These are phyloP conservation scores for Colletotrichum abscissum DNA, from an alignment of 2,329 filamentous ascomycete species.

Conservation along the genomic window DNA sequence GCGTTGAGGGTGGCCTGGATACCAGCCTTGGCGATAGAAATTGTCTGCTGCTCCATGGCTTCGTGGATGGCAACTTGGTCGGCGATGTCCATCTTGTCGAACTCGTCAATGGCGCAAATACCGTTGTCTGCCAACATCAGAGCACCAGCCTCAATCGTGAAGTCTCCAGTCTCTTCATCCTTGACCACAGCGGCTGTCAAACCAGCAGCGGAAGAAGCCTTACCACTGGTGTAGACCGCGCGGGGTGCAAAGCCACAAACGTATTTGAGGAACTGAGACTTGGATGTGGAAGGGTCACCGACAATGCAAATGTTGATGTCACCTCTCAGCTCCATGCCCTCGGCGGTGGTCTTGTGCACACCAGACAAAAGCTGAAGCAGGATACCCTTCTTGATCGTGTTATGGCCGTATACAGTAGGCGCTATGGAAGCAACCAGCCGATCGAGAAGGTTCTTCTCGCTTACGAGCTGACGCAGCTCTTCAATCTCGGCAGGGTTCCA, in stretches of 20 bases:
- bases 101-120: conserved; percentile 98
- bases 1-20: conserved; percentile 98
- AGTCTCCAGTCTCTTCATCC: conserved; percentile 98
- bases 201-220: conserved; percentile 97
- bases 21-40: conserved; percentile 97
- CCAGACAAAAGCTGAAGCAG: conserved; percentile 96
- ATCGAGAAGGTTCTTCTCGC: conserved; percentile 94
- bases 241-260: conserved; percentile 97
- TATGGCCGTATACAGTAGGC: conserved; percentile 96
- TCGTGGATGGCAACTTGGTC: conserved; percentile 99
- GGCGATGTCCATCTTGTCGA: conserved; percentile 98
- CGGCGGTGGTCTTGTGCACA: conserved; percentile 89
- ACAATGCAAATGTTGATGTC: conserved; percentile 99
- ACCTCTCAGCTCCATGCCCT: conserved; percentile 95
- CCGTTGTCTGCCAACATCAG: conserved; percentile 98
- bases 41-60: conserved; percentile 99
- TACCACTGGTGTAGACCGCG: conserved; percentile 96
- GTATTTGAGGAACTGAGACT: conserved; percentile 98
- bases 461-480: conserved; percentile 91
- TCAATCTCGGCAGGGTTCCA: conserved; percentile 90
- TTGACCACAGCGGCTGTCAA: conserved; percentile 97
- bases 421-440: conserved; percentile 93
- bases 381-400: conserved; percentile 96
- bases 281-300: conserved; percentile 95
- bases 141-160: conserved; percentile 97